Evolutionary conservation across 202 grass and related monocot genomes (phyloP).

Genomic region (Miscanthus sacchariflorus): DNA sequence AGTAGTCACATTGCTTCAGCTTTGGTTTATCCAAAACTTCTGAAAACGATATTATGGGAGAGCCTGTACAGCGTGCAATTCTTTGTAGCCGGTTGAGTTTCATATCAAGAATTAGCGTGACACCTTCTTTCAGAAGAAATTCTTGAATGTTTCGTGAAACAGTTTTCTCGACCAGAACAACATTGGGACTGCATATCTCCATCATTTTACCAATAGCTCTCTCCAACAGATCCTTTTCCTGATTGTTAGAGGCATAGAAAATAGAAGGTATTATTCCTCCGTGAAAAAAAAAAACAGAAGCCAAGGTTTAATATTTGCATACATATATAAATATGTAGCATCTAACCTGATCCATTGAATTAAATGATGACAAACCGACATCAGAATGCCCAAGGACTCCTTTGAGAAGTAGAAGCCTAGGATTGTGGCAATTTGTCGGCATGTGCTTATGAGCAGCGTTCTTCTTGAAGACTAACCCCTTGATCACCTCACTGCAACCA

Average conservation of each 20-base stretch:
- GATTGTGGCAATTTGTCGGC: constrained; percentile 77
- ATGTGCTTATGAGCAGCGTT: constrained; percentile 98
- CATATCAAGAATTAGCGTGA: constrained; percentile 90
- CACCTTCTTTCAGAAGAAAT: constrained; percentile 72
- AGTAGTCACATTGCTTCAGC: constrained; percentile 82
- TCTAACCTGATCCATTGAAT: constrained; percentile 84
- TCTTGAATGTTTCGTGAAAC: constrained; percentile 95
- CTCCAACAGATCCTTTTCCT: constrained; percentile 83
- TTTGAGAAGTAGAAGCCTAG: constrained; percentile 86
- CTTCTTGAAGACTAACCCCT: constrained; percentile 96
- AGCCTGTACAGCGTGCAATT: constrained; percentile 89
- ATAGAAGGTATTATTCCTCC: constrained; percentile 36
- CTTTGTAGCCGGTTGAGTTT: constrained; percentile 80
- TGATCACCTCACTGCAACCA: constrained; percentile 88
- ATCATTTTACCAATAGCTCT: constrained; percentile 79
- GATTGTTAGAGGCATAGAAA: constrained; percentile 41
- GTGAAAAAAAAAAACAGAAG: constrained; percentile 3
- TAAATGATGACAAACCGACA: constrained; percentile 82
- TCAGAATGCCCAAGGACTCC: constrained; percentile 87
- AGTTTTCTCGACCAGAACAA: constrained; percentile 97
- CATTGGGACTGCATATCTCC: constrained; percentile 84
- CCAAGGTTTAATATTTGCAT: neutral
- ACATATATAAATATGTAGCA: constrained; percentile 8
- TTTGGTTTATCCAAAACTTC: constrained; percentile 71
- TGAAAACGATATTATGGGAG: constrained; percentile 82